These are phyloP conservation scores for Micromonas pusilla DNA, from an alignment of 139 green algal genomes.

Conservation along the genomic window DNA sequence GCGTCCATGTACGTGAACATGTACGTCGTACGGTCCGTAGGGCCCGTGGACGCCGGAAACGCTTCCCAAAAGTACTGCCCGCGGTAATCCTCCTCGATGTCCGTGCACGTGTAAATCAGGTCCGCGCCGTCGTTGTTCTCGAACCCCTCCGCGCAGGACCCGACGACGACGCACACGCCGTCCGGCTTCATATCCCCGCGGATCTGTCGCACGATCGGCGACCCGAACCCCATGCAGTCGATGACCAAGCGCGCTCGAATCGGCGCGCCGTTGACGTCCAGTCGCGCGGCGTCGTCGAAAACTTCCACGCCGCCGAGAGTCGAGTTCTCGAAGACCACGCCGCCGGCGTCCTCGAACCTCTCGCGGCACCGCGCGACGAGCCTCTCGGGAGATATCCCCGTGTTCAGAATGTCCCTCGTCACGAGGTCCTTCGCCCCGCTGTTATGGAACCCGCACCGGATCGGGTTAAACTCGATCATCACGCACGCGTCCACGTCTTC, in stretches of 20 bases:
- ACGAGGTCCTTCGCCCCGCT: slow-evolving; percentile 40
- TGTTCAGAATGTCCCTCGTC: slow-evolving; percentile 83
- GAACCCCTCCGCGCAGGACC: slow-evolving; percentile 71
- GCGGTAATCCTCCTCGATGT: slow-evolving; percentile 10
- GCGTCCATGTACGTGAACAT: slow-evolving; percentile 93
- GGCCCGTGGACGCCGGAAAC: slow-evolving; percentile 67
- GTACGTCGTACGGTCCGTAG: slow-evolving; percentile 85
- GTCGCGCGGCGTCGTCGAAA: not conserved
- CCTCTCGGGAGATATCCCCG: slow-evolving; percentile 64
- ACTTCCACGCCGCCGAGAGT: slow-evolving; percentile 23
- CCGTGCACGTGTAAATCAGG: slow-evolving; percentile 71
- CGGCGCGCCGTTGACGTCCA: slow-evolving; percentile 2
- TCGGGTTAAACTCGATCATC: slow-evolving; percentile 81
- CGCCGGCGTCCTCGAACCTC: slow-evolving; percentile 62
- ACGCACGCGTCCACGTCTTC: slow-evolving; percentile 67
- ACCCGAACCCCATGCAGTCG: slow-evolving; percentile 89
- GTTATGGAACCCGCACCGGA: slow-evolving; percentile 52
- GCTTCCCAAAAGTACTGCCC: slow-evolving; percentile 52
- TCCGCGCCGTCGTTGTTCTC: slow-evolving; percentile 68
- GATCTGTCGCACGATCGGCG: slow-evolving; percentile 76
- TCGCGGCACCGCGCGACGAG: slow-evolving; percentile 26
- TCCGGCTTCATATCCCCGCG: slow-evolving; percentile 74
- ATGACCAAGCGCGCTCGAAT: slow-evolving; percentile 64
- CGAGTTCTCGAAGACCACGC: slow-evolving; percentile 61
- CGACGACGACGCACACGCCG: slow-evolving; percentile 92